Evolutionary conservation across 352 stramenopile species (phyloP).

Genomic region (Pythium rhizo-oryzae): DNA sequence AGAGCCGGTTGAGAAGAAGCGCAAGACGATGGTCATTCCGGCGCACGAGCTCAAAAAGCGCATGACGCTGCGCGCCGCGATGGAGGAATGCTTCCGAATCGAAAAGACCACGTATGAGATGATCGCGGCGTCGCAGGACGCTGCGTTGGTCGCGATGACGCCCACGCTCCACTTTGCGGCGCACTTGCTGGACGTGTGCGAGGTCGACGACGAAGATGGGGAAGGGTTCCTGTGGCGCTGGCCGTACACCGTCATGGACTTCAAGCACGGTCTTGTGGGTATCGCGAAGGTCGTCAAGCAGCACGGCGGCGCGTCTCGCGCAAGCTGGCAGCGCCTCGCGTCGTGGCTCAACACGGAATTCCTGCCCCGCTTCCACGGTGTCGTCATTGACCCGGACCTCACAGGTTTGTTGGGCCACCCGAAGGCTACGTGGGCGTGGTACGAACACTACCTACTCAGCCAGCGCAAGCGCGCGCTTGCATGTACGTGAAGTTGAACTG

Average conservation of each 20-base stretch:
- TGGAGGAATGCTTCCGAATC: constrained; percentile 80
- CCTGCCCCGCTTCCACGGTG: constrained; percentile 58
- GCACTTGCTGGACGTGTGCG: constrained; percentile 59
- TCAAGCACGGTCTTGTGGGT: constrained; percentile 49
- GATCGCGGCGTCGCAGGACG: constrained; percentile 31
- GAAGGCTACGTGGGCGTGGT: constrained; percentile 80
- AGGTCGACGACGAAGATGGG: constrained; percentile 69
- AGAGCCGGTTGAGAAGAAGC: constrained; percentile 37
- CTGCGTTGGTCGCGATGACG: constrained; percentile 35
- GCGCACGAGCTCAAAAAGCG: constrained; percentile 52
- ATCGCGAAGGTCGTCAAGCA: constrained; percentile 57
- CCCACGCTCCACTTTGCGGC: constrained; percentile 52
- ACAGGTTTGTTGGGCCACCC: constrained; percentile 61
- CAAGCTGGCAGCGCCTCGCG: constrained; percentile 56
- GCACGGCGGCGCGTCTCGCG: constrained; percentile 42
- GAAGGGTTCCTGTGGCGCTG: constrained; percentile 79
- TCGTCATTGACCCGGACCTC: constrained; percentile 48
- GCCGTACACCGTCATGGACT: constrained; percentile 83
- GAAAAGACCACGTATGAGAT: constrained; percentile 63
- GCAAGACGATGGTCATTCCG: constrained; percentile 44
- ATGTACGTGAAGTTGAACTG: constrained; percentile 47
- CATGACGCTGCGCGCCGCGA: constrained; percentile 67
- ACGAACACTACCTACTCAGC: constrained; percentile 74
- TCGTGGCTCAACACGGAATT: constrained; percentile 67
- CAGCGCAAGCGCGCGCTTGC: constrained; percentile 63